These are phyloP conservation scores for Apiosordaria backusii DNA, from an alignment of 495 filamentous ascomycete species.

Conservation along the genomic window DNA sequence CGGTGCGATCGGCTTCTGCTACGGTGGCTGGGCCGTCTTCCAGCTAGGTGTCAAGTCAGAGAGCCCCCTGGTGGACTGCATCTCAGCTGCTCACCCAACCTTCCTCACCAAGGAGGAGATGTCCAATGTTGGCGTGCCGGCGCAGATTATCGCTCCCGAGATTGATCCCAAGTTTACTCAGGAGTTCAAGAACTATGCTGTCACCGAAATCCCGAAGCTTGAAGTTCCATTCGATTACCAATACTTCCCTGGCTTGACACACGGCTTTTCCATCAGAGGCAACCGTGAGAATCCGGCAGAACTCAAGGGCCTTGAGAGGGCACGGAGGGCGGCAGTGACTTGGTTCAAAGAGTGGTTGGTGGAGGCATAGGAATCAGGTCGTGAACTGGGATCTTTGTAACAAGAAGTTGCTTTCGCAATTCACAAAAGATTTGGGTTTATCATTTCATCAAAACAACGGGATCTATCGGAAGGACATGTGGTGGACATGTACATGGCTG, in stretches of 20 bases:
- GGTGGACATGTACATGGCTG: no score
- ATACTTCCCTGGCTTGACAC: slow-evolving; percentile 47
- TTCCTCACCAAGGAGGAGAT: slow-evolving; percentile 44
- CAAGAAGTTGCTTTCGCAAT: no score
- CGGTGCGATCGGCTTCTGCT: slow-evolving; percentile 52
- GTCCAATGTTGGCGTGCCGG: slow-evolving; percentile 41
- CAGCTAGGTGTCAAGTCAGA: slow-evolving; percentile 39
- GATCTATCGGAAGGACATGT: no score
- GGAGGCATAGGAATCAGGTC: background rate
- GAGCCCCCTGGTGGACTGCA: slow-evolving; percentile 42
- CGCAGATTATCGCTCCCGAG: slow-evolving; percentile 53
- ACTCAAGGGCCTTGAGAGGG: background rate
- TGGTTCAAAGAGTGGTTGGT: background rate
- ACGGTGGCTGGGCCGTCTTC: slow-evolving; percentile 48
- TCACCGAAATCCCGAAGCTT: slow-evolving; percentile 38
- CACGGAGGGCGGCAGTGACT: background rate
- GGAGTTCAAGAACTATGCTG: slow-evolving; percentile 44
- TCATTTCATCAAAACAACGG: no score
- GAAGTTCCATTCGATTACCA: slow-evolving; percentile 48
- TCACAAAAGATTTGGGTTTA: no score
- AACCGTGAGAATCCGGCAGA: slow-evolving; percentile 19
- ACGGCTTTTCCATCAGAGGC: slow-evolving; percentile 42
- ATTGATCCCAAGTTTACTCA: slow-evolving; percentile 40
- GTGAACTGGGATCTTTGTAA: no score
- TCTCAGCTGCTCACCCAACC: slow-evolving; percentile 47